Evolutionary conservation across 306 rosid species (phyloP).

Genomic region (Fagus sylvatica): DNA sequence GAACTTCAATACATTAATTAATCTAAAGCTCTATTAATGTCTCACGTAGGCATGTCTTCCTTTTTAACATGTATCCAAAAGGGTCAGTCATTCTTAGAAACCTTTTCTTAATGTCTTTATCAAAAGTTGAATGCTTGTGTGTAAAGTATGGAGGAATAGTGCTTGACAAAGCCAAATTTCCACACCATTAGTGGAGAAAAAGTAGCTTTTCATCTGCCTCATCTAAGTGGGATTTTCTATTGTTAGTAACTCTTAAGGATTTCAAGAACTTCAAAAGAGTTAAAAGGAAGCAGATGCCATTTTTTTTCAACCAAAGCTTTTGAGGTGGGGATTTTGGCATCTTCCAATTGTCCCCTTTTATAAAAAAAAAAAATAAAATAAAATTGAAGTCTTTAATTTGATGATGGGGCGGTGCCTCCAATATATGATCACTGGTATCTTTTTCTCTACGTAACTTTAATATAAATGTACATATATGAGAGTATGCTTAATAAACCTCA

Average conservation of each 20-base stretch:
- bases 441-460: too few species aligned
- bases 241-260: conserved; percentile 73
- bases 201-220: conserved; percentile 56
- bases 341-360: conserved; percentile 43
- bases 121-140: conserved; percentile 59
- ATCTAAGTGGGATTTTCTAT: conserved; percentile 69
- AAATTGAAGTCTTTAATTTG: background rate
- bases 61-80: conserved; percentile 44
- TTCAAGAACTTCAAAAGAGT: conserved; percentile 39
- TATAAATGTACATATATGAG: too few species aligned
- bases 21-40: conserved; percentile 42
- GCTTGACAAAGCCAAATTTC: conserved; percentile 43
- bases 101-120: conserved; percentile 45
- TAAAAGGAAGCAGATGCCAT: conserved; percentile 52
- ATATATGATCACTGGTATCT: background rate
- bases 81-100: conserved; percentile 41
- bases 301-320: conserved; percentile 51
- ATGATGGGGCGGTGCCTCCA: conserved; percentile 52
- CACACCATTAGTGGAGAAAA: conserved; percentile 54
- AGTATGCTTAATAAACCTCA: too few species aligned
- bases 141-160: conserved; percentile 56
- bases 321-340: conserved; percentile 61
- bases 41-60: conserved; percentile 66
- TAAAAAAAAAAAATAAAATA: conserved; percentile 14
- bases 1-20: conserved; percentile 40